Conservation (phyloP, 108 stramenopile genomes). For the Cyclotella choctawhatcheeana region DNA sequence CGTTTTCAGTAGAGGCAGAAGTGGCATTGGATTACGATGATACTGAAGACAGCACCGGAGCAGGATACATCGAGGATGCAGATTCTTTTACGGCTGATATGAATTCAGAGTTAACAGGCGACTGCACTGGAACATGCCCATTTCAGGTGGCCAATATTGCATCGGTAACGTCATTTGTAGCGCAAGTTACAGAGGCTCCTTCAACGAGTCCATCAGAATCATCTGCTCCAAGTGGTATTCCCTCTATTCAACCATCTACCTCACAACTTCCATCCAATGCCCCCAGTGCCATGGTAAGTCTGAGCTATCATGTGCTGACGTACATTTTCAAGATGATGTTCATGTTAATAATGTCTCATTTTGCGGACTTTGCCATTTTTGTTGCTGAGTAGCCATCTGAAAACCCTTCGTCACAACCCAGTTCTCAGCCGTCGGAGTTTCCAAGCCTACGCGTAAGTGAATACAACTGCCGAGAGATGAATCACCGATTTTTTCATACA, state of each 20-base stretch:
- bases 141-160: conserved; percentile 7
- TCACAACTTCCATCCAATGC: too few species aligned
- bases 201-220: conserved; percentile 4
- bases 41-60: not conserved
- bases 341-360: too few species aligned
- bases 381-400: not conserved
- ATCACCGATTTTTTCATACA: too few species aligned
- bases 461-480: too few species aligned
- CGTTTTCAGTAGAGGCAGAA: not conserved
- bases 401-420: not conserved
- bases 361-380: not conserved
- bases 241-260: too few species aligned
- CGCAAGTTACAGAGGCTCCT: not conserved
- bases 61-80: conserved; percentile 8
- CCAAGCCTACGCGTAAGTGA: too few species aligned
- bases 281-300: too few species aligned
- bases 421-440: not conserved
- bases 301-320: not conserved
- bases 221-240: not conserved
- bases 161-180: not conserved
- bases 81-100: conserved; percentile 5
- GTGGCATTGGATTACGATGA: not conserved
- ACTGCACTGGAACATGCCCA: conserved; percentile 1
- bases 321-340: too few species aligned
- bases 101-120: not conserved